A percentile compares a stretch with the other conserved stretches of the same genome.
Conservation (phyloP, 2,329 filamentous ascomycete species). For the Aspergillus tanneri region DNA sequence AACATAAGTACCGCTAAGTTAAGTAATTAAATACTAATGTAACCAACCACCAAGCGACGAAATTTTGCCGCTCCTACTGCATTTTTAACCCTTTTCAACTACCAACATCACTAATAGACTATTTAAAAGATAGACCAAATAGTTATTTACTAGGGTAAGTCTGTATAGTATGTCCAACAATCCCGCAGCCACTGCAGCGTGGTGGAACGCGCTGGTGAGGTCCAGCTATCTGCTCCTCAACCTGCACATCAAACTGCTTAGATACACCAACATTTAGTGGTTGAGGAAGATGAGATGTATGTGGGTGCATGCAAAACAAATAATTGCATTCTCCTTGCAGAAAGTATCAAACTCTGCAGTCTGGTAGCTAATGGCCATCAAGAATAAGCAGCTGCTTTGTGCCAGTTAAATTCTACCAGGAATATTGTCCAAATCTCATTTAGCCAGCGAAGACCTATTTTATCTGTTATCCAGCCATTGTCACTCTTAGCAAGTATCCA, state of each 20-base stretch:
- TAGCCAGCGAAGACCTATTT: background rate
- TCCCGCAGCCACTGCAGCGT: background rate
- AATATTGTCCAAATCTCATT: background rate
- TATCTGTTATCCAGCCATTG: background rate
- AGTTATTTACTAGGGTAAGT: background rate
- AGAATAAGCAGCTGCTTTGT: slow-evolving; percentile 1
- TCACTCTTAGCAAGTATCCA: background rate
- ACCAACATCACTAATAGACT: background rate
- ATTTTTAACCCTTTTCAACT: no score
- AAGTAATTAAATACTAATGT: no score
- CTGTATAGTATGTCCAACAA: background rate
- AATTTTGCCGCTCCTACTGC: no score
- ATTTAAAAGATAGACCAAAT: background rate
- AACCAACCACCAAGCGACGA: no score
- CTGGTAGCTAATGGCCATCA: slow-evolving; percentile 4
- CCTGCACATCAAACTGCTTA: no score
- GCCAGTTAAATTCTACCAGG: background rate
- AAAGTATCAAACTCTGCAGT: slow-evolving; percentile 9
- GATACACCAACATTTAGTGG: slow-evolving; percentile 6
- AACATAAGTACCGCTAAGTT: no score
- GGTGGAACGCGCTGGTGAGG: background rate
- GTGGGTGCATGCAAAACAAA: slow-evolving; percentile 6
- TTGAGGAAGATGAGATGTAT: slow-evolving; percentile 10
- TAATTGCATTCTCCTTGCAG: slow-evolving; percentile 2
- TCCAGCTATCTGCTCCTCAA: no score